These are phyloP conservation scores for Arthroderma sp. DNA, from an alignment of 2,329 filamentous ascomycete genomes.

Conservation along the genomic window DNA sequence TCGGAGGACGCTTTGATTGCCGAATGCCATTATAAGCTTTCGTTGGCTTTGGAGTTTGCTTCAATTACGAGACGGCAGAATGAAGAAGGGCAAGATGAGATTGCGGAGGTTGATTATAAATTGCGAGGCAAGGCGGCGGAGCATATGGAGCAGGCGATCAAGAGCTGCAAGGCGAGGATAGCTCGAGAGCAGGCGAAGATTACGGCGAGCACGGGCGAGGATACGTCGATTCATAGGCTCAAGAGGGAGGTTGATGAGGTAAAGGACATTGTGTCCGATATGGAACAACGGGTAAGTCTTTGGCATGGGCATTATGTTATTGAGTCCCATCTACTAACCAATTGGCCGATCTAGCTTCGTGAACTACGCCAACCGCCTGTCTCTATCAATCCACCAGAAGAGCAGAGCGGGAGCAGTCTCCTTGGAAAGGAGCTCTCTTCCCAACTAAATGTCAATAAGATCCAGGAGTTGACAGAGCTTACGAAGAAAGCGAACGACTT, in stretches of 20 bases:
- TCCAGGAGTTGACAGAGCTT: constrained; percentile 36
- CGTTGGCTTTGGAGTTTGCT: constrained; percentile 84
- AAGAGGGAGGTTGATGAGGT: constrained; percentile 44
- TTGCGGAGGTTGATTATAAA: constrained; percentile 30
- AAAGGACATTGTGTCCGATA: constrained; percentile 48
- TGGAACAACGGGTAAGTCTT: constrained; percentile 42
- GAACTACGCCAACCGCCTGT: constrained; percentile 46
- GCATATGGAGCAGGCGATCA: constrained; percentile 49
- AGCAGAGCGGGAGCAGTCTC: constrained; percentile 31
- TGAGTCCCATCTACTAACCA: constrained; percentile 8
- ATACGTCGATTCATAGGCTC: constrained; percentile 26
- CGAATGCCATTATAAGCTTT: constrained; percentile 93
- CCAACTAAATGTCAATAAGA: constrained; percentile 44
- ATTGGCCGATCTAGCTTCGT: constrained; percentile 28
- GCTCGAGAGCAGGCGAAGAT: constrained; percentile 39
- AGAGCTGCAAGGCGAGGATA: constrained; percentile 43
- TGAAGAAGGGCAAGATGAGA: constrained; percentile 25
- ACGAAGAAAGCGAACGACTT: constrained; percentile 47
- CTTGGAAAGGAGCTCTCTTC: constrained; percentile 40
- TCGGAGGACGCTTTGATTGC: constrained; percentile 74
- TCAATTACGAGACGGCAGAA: constrained; percentile 48
- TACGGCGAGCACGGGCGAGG: constrained; percentile 21
- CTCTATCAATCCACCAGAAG: constrained; percentile 28
- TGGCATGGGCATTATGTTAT: neutral
- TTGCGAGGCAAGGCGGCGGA: constrained; percentile 44